Conservation (phyloP, 306 rosid genomes). For the Citrullus mucosospermus region DNA sequence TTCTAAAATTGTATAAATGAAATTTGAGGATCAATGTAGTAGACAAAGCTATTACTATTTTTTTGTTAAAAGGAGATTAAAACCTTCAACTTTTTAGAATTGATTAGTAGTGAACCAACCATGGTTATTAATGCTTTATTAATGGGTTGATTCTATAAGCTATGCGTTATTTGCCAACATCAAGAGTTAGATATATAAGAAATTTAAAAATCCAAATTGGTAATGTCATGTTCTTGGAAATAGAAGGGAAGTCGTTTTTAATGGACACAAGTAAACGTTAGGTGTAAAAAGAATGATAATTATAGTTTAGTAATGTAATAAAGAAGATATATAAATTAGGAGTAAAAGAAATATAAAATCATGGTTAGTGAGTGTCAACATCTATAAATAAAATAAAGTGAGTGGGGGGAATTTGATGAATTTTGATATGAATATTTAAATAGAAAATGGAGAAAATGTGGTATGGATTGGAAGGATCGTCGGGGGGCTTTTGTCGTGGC, state of each 20-base stretch:
- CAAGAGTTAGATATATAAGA: too few relatives aligned
- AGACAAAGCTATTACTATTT: too few relatives aligned
- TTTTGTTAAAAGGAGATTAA: too few relatives aligned
- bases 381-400: neutral
- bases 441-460: neutral
- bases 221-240: neutral
- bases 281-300: neutral
- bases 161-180: too few relatives aligned
- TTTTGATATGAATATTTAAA: neutral
- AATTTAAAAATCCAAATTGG: neutral
- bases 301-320: neutral
- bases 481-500: neutral
- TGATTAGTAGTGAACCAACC: too few relatives aligned
- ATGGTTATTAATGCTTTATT: too few relatives aligned
- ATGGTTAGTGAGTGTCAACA: neutral
- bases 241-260: neutral
- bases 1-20: too few relatives aligned
- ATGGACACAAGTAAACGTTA: neutral
- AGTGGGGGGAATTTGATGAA: neutral
- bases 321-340: neutral
- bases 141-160: too few relatives aligned
- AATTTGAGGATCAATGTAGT: too few relatives aligned
- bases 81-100: too few relatives aligned
- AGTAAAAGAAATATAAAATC: neutral
- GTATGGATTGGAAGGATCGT: neutral